A percentile compares a stretch with the other conserved stretches of the same genome.
phyloP scores from a whole-genome alignment of 2,329 filamentous ascomycete genomes.

The Dothiorella sarmentorum region DNA sequence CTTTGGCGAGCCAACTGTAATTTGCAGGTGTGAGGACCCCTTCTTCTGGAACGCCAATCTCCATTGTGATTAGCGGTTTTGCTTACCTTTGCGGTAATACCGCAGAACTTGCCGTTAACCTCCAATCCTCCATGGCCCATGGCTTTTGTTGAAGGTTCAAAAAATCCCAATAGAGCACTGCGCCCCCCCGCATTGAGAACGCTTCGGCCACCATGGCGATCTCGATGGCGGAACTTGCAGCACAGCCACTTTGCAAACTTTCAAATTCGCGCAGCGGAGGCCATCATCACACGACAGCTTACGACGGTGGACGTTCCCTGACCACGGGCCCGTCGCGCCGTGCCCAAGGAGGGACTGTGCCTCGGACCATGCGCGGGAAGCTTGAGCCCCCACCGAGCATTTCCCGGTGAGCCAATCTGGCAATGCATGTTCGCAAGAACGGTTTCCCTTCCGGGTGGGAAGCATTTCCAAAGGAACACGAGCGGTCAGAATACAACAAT shows the following conservation, averaged over 20 bases:
- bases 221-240: background rate
- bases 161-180: too few species aligned
- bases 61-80: background rate
- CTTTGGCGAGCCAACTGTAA: background rate
- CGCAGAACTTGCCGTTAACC: too few species aligned
- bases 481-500: too few species aligned
- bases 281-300: constrained; percentile 12
- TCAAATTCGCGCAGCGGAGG: constrained; percentile 6
- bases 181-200: too few species aligned
- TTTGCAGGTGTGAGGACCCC: background rate
- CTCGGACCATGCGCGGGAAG: constrained; percentile 4
- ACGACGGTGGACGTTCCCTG: background rate
- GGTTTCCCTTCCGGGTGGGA: too few species aligned
- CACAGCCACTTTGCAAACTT: background rate
- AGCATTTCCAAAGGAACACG: too few species aligned
- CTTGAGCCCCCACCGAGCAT: background rate
- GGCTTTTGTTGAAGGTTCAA: too few species aligned
- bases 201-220: too few species aligned
- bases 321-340: background rate
- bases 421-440: background rate
- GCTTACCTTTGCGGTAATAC: too few species aligned
- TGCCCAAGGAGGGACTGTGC: background rate
- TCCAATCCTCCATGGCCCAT: too few species aligned
- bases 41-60: background rate
- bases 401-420: background rate